Percentiles rank a stretch among this genome's conserved stretches.
Evolutionary conservation across 805 yeast genomes (phyloP).

Genomic region (Isabelozyma heimii): DNA sequence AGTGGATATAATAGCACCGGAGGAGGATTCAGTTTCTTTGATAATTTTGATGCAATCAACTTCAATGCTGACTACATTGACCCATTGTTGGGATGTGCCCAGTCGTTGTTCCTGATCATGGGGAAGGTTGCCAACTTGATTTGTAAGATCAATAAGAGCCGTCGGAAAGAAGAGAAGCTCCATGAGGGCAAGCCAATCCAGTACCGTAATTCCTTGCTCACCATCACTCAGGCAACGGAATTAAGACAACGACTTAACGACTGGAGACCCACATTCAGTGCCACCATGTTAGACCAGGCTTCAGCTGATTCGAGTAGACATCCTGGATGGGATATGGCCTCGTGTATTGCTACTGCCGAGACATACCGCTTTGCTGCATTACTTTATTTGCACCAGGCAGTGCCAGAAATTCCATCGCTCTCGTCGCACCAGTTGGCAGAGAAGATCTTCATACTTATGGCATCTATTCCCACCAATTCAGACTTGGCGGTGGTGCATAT

Average conservation of each 20-base stretch:
- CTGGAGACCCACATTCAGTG: constrained; percentile 54
- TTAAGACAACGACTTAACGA: constrained; percentile 49
- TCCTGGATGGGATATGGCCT: constrained; percentile 50
- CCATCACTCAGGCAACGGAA: constrained; percentile 54
- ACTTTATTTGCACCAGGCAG: constrained; percentile 64
- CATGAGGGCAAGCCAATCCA: background rate
- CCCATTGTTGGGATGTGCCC: constrained; percentile 67
- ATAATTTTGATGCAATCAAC: constrained; percentile 37
- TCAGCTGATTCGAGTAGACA: constrained; percentile 22
- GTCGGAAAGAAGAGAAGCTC: constrained; percentile 13
- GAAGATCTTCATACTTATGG: constrained; percentile 56
- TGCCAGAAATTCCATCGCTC: constrained; percentile 61
- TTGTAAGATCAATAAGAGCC: constrained; percentile 41
- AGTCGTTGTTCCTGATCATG: constrained; percentile 59
- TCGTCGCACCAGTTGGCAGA: constrained; percentile 57
- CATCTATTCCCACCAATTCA: constrained; percentile 60
- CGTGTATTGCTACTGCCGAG: constrained; percentile 68
- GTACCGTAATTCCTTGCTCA: constrained; percentile 38
- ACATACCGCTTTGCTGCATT: constrained; percentile 62
- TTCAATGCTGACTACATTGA: constrained; percentile 46
- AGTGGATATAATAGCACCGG: constrained; percentile 1
- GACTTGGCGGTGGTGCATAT: constrained; percentile 59
- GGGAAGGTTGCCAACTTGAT: constrained; percentile 62
- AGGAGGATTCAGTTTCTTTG: constrained; percentile 28
- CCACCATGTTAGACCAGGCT: constrained; percentile 32